Percentiles rank a stretch among this genome's conserved stretches.
Evolutionary conservation across 1,139 yeast genomes (phyloP).

Genomic region (Scheffersomyces illinoinensis): DNA sequence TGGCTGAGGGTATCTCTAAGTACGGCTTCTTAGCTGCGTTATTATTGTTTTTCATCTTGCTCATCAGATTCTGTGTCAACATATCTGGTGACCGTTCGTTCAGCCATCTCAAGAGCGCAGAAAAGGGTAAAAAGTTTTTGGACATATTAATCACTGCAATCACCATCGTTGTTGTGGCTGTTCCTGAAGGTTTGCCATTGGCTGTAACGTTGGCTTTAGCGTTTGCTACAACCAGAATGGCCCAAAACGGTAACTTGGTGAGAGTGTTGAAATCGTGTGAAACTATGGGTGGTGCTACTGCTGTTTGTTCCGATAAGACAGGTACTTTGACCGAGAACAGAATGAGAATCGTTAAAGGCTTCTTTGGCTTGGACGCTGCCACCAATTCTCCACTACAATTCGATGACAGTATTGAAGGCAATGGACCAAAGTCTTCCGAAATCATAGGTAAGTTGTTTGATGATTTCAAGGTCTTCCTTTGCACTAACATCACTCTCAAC

Average conservation of each 20-base stretch:
- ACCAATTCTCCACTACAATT: conserved; percentile 28
- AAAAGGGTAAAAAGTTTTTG: conserved; percentile 82
- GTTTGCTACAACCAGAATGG: conserved; percentile 97
- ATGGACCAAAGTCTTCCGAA: conserved; percentile 31
- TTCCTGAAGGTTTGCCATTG: conserved; percentile 95
- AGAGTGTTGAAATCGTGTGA: conserved; percentile 92
- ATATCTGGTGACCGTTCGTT: conserved; percentile 55
- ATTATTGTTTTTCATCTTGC: conserved; percentile 72
- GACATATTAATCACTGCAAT: conserved; percentile 88
- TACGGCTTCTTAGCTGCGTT: conserved; percentile 87
- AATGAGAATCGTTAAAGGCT: conserved; percentile 86
- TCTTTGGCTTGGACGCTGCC: conserved; percentile 46
- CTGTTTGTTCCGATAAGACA: conserved; percentile 95
- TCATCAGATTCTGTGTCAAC: conserved; percentile 73
- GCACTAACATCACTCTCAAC: conserved; percentile 70
- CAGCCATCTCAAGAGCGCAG: conserved; percentile 53
- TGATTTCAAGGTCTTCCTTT: conserved; percentile 37
- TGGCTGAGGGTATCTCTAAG: conserved; percentile 93
- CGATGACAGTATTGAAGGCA: conserved; percentile 38
- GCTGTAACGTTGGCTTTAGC: conserved; percentile 97
- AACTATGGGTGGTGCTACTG: conserved; percentile 98
- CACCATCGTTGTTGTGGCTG: conserved; percentile 94
- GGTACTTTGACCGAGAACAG: conserved; percentile 93
- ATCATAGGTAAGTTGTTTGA: conserved; percentile 30
- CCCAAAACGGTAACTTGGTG: conserved; percentile 93